These are phyloP conservation scores for Shiraia sp. DNA, from an alignment of 2,329 filamentous ascomycete genomes.

Conservation along the genomic window DNA sequence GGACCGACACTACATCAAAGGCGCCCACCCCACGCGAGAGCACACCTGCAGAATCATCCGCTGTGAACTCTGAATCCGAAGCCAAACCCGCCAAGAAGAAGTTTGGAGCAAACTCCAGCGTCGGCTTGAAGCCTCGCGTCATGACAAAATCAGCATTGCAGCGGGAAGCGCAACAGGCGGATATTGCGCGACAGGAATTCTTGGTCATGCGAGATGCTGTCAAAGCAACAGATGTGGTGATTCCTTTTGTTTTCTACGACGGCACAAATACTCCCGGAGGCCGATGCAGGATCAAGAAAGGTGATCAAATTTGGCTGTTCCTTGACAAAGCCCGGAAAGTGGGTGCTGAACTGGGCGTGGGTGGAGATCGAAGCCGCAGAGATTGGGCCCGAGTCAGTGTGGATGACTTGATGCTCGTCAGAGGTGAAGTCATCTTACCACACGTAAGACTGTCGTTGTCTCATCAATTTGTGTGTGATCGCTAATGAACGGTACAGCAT, in stretches of 20 bases:
- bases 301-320: constrained; percentile 90
- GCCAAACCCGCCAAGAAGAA: constrained; percentile 47
- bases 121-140: constrained; percentile 66
- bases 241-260: constrained; percentile 97
- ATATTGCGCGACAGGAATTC: constrained; percentile 78
- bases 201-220: constrained; percentile 80
- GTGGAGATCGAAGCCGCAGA: constrained; percentile 66
- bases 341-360: constrained; percentile 79
- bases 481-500: constrained; percentile 62
- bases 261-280: constrained; percentile 88
- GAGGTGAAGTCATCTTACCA: constrained; percentile 88
- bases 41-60: constrained; percentile 44
- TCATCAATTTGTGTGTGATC: neutral
- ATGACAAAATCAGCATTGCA: constrained; percentile 77
- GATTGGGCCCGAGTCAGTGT: constrained; percentile 94
- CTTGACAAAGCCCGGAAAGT: constrained; percentile 90
- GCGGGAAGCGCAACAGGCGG: constrained; percentile 76
- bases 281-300: constrained; percentile 84
- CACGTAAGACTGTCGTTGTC: constrained; percentile 63
- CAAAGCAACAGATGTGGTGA: constrained; percentile 83
- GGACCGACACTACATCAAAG: constrained; percentile 51
- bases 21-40: constrained; percentile 46
- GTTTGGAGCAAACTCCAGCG: constrained; percentile 64
- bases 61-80: constrained; percentile 36
- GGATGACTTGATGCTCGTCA: constrained; percentile 91